These are phyloP conservation scores for Rhododendron ferrugineum DNA, from an alignment of 148 eudicot genomes.

Conservation along the genomic window DNA sequence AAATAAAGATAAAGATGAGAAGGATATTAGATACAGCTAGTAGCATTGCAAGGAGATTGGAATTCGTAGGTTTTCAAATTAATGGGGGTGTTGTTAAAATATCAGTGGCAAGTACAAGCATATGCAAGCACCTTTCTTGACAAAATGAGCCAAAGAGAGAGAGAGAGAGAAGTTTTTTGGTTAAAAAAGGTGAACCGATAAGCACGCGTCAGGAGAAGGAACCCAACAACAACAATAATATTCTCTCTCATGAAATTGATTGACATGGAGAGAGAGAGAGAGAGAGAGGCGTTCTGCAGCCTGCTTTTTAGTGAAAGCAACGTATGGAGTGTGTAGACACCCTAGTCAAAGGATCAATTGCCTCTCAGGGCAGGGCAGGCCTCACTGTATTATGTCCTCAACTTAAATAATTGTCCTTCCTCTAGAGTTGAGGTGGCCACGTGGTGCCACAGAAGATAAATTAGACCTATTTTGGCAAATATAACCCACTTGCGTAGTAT, in stretches of 20 bases:
- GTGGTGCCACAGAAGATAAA: neutral
- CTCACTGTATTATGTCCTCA: neutral
- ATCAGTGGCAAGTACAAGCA: constrained; percentile 23
- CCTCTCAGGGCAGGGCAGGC: neutral
- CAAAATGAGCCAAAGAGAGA: neutral
- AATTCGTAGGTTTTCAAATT: constrained; percentile 7
- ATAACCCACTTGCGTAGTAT: no score
- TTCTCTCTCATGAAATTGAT: neutral
- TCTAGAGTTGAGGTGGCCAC: constrained; percentile 15
- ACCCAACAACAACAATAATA: neutral
- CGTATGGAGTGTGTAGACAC: neutral
- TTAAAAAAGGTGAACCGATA: neutral
- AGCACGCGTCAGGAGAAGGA: constrained; percentile 13
- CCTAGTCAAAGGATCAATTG: constrained; percentile 10
- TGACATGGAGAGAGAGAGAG: constrained; percentile 1
- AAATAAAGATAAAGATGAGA: constrained; percentile 2
- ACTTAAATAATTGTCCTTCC: constrained; percentile 18
- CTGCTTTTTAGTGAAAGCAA: constrained; percentile 16
- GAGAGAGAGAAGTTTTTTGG: neutral
- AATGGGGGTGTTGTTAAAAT: neutral
- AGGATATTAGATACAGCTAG: neutral
- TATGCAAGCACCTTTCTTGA: neutral
- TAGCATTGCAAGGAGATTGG: constrained; percentile 14
- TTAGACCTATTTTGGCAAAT: no score
- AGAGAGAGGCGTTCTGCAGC: neutral